Evolutionary conservation across 768 basidiomycete genomes (phyloP), one percentile per base, ranked within the genome.

Genomic region (Termitomyces sp.): DNA sequence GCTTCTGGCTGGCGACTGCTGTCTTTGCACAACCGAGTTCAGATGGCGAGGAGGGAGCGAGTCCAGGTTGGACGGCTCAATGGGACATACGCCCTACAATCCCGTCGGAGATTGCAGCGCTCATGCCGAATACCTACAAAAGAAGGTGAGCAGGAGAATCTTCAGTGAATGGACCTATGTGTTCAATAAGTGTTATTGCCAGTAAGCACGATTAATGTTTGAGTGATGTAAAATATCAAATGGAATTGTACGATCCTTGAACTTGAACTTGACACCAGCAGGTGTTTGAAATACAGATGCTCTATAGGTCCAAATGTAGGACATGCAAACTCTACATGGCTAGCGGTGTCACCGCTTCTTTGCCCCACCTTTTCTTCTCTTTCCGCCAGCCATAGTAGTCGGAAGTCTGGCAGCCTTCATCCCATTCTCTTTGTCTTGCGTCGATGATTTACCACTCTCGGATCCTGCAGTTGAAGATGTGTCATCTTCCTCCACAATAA

Each of bases 1-100:
- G 83, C 62, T 70, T 77, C 8, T 89, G 86, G 88, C 67, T 89
- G 36, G 82, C 83, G 17, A 86, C 88, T 15, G 88, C 60, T 0
- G 50, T 61, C 3, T 61, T 61, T 45, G 60, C 60, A 40, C 9
- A 52, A 25, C 60, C 60, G 9, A 57, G 43, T 46, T 25, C 60
- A 52, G 56, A 45, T 25, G 45, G 14, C 10, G 36, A 25, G 34
- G 55, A 51, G 17, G 60, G 60, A 40, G 60, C 60, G 8, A 57
- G 45, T 43, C 42, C 56, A 17, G 56, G 60, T 45, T 61, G 60
- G 60, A 51, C 31, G 29, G 56, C 43, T 5, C 60, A 61, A 25
- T 61, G 60, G 60, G 46, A 56, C 29, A 25, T 17, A 36, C 60
- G 60, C 11, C 60, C 60, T n/a, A 45, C 47, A 20, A 36, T 61